Conservation (phyloP, 1,139 yeast species). For the Pichia sp. region DNA sequence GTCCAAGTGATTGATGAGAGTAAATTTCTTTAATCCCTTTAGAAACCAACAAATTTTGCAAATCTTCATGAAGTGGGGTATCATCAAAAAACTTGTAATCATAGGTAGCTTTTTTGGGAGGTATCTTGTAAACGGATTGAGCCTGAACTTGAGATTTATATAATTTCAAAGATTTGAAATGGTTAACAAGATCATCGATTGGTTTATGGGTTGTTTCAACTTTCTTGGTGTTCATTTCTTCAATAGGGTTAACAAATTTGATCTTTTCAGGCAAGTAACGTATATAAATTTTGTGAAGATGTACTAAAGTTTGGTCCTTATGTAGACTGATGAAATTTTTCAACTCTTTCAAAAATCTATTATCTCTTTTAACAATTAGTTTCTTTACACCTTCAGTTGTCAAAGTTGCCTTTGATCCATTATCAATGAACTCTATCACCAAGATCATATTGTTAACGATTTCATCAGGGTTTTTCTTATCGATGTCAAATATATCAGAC, state of each 20-base stretch:
- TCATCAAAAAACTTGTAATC: slow-evolving; percentile 11
- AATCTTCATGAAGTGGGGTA: slow-evolving; percentile 7
- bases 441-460: slow-evolving; percentile 40
- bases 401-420: slow-evolving; percentile 8
- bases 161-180: slow-evolving; percentile 38
- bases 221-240: slow-evolving; percentile 35
- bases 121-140: slow-evolving; percentile 34
- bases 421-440: slow-evolving; percentile 70
- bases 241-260: slow-evolving; percentile 42
- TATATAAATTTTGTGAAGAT: slow-evolving; percentile 32
- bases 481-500: slow-evolving; percentile 41
- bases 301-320: slow-evolving; percentile 31
- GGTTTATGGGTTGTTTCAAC: slow-evolving; percentile 19
- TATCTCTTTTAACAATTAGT: slow-evolving; percentile 53
- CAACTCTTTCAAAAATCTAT: slow-evolving; percentile 43
- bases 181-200: slow-evolving; percentile 40
- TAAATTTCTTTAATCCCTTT: slow-evolving; percentile 49
- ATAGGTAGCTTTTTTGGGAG: slow-evolving; percentile 30
- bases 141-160: slow-evolving; percentile 58
- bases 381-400: slow-evolving; percentile 45
- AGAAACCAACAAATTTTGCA: slow-evolving; percentile 20
- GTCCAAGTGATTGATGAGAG: slow-evolving; percentile 74
- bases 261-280: slow-evolving; percentile 42
- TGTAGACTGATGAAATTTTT: slow-evolving; percentile 31
- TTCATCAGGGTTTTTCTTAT: slow-evolving; percentile 30